phyloP scores from a whole-genome alignment of 345 rosid genomes.

The Hibiscus tridactylites region DNA sequence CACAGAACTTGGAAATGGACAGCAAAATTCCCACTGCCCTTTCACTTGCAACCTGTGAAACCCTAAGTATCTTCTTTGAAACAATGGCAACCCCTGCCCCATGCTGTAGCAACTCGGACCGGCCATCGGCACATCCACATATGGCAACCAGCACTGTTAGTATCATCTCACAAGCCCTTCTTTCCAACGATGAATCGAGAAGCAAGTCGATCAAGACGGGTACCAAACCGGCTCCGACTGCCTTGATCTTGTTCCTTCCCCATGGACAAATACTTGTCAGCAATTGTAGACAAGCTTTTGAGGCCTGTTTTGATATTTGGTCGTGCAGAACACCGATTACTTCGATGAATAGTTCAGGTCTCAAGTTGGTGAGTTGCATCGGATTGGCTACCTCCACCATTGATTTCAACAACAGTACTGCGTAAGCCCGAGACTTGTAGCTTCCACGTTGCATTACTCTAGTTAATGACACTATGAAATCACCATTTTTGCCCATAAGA shows the following conservation, averaged over 20 bases:
- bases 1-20: slow-evolving; percentile 52
- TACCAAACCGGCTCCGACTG: slow-evolving; percentile 51
- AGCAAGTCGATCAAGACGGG: slow-evolving; percentile 50
- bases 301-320: slow-evolving; percentile 47
- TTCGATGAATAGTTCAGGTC: slow-evolving; percentile 35
- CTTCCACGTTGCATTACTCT: slow-evolving; percentile 37
- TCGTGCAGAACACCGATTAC: slow-evolving; percentile 40
- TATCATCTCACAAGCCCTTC: slow-evolving; percentile 38
- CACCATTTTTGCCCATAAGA: slow-evolving; percentile 38
- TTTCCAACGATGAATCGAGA: slow-evolving; percentile 46
- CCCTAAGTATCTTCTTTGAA: slow-evolving; percentile 66
- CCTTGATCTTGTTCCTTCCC: slow-evolving; percentile 69
- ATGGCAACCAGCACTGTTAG: slow-evolving; percentile 43
- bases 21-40: slow-evolving; percentile 57
- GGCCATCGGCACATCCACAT: slow-evolving; percentile 71
- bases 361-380: slow-evolving; percentile 32
- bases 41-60: slow-evolving; percentile 52
- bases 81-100: slow-evolving; percentile 66
- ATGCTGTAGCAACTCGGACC: slow-evolving; percentile 57
- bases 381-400: slow-evolving; percentile 54
- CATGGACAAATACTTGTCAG: slow-evolving; percentile 40
- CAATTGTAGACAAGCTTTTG: slow-evolving; percentile 51
- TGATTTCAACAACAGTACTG: slow-evolving; percentile 33
- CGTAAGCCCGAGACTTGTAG: slow-evolving; percentile 48
- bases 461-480: slow-evolving; percentile 39